These are phyloP conservation scores for Choricystis sp. DNA, from an alignment of 139 green algal species.

Conservation along the genomic window DNA sequence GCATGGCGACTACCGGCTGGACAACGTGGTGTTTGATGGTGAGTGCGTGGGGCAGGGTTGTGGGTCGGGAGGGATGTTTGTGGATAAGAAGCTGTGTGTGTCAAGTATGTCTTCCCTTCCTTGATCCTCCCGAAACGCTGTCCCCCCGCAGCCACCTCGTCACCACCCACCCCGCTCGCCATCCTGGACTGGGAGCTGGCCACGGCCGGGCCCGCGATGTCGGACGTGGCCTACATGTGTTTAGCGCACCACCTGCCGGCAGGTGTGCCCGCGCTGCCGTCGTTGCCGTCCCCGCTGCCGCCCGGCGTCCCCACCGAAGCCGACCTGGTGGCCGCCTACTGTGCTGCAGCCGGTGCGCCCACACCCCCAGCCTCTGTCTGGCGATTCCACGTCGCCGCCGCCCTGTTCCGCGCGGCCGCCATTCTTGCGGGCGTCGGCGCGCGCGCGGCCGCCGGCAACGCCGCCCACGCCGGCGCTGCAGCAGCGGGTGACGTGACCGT, in stretches of 20 bases:
- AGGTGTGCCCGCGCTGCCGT: constrained; percentile 3
- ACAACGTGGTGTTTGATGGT: constrained; percentile 76
- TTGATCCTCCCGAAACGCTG: too few relatives aligned
- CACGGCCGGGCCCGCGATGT: constrained; percentile 78
- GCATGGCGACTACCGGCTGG: constrained; percentile 85
- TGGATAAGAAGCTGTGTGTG: too few relatives aligned
- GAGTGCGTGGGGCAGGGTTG: neutral
- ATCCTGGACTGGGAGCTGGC: constrained; percentile 98
- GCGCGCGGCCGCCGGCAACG: constrained; percentile 62
- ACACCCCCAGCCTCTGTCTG: constrained; percentile 21
- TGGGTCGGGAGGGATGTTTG: too few relatives aligned
- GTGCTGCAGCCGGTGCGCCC: constrained; percentile 11
- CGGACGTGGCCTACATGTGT: constrained; percentile 88
- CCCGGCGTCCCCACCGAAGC: constrained; percentile 60
- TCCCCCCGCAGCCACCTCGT: too few relatives aligned
- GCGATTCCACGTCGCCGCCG: constrained; percentile 84
- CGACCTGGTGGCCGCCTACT: constrained; percentile 66
- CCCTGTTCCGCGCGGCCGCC: constrained; percentile 72
- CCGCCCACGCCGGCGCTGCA: constrained; percentile 46
- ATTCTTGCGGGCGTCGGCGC: constrained; percentile 82
- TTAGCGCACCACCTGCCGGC: constrained; percentile 65
- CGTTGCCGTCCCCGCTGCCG: constrained; percentile 22
- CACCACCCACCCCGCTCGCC: constrained; percentile 26
- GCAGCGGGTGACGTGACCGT: constrained; percentile 36
- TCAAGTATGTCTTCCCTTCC: too few relatives aligned